phyloP scores from a whole-genome alignment of 495 filamentous ascomycete species.

The Podospora comata region DNA sequence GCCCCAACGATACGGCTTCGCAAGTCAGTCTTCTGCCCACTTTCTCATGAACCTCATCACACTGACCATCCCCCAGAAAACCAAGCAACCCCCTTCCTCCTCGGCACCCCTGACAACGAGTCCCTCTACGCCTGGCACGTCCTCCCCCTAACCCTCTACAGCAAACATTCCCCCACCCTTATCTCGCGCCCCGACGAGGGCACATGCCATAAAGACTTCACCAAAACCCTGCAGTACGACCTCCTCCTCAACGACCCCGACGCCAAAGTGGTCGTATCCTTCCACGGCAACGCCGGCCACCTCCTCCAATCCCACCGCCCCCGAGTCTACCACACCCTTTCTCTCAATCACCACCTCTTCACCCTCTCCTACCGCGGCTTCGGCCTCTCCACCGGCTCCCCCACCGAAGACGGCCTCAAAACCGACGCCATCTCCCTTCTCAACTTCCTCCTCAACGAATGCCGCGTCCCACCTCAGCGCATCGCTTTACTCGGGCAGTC shows the following conservation, averaged over 20 bases:
- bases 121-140: constrained; percentile 70
- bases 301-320: constrained; percentile 61
- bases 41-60: not conserved
- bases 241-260: constrained; percentile 62
- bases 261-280: constrained; percentile 58
- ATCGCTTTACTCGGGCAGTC: constrained; percentile 86
- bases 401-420: constrained; percentile 79
- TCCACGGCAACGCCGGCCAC: constrained; percentile 61
- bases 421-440: constrained; percentile 70
- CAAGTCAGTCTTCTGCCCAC: constrained; percentile 54
- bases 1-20: constrained; percentile 77
- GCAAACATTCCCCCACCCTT: constrained; percentile 53
- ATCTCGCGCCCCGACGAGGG: constrained; percentile 39
- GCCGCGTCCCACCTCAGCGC: constrained; percentile 60
- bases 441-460: constrained; percentile 64
- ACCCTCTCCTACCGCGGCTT: constrained; percentile 89
- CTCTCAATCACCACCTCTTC: constrained; percentile 56
- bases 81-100: constrained; percentile 65
- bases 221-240: constrained; percentile 52
- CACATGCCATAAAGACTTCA: constrained; percentile 55
- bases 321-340: constrained; percentile 60
- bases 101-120: constrained; percentile 55
- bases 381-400: constrained; percentile 72
- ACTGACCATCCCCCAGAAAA: constrained; percentile 42
- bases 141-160: constrained; percentile 62